phyloP scores from a whole-genome alignment of 805 yeast genomes.

The Myxozyma monticola region DNA sequence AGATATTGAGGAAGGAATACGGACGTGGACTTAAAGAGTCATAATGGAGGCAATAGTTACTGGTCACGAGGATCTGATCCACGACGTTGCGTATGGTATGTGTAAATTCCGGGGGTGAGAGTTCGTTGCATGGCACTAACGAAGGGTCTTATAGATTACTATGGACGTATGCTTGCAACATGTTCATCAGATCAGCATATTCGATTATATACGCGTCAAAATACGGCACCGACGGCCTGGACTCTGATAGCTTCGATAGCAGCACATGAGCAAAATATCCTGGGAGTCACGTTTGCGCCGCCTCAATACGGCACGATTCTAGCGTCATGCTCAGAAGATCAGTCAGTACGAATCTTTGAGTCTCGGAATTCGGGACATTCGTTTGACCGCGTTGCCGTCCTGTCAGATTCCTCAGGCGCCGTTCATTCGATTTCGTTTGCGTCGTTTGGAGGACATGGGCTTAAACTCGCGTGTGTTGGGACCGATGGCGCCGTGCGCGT shows the following conservation, averaged over 20 bases:
- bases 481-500: conserved; percentile 82
- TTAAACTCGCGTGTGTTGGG: conserved; percentile 82
- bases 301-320: conserved; percentile 89
- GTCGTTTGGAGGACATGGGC: conserved; percentile 70
- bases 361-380: conserved; percentile 83
- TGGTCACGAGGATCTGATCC: conserved; percentile 90
- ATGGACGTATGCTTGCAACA: conserved; percentile 68
- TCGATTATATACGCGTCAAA: conserved; percentile 70
- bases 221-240: conserved; percentile 44
- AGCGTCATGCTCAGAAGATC: conserved; percentile 86
- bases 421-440: conserved; percentile 88
- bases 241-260: conserved; percentile 61
- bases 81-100: conserved; percentile 80
- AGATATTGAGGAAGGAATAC: too few species aligned
- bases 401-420: conserved; percentile 87
- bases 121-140: not conserved
- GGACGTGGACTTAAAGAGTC: not conserved
- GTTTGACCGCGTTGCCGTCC: conserved; percentile 73
- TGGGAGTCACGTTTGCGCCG: conserved; percentile 85
- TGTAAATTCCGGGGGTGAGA: not conserved
- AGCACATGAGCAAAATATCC: conserved; percentile 89
- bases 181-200: conserved; percentile 94
- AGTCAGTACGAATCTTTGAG: conserved; percentile 88
- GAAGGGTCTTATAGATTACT: conserved; percentile 49
- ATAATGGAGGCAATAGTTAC: conserved; percentile 72